A percentile compares a stretch with the other conserved stretches of the same genome.
Conservation (phyloP, 345 rosid genomes). For the Hypericum perforatum region DNA sequence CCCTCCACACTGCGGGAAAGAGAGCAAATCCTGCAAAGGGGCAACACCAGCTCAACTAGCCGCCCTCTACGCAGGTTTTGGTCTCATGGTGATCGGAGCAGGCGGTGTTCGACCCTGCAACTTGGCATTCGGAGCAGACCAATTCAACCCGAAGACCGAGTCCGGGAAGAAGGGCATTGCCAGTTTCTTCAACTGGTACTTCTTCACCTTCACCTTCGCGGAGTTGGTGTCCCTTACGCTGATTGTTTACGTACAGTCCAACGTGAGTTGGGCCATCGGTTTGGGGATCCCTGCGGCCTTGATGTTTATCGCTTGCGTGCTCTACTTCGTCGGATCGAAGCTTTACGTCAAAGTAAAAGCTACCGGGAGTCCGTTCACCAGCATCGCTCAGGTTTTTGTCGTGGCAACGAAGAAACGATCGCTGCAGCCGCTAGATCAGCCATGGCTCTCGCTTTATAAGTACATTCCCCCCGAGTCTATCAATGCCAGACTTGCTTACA, state of each 20-base stretch:
- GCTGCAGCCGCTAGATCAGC: slow-evolving; percentile 19
- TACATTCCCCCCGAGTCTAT: slow-evolving; percentile 28
- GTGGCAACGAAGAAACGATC: slow-evolving; percentile 24
- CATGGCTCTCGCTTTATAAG: slow-evolving; percentile 26
- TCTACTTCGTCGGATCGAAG: slow-evolving; percentile 50
- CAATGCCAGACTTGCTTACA: slow-evolving; percentile 34
- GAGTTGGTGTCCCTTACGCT: slow-evolving; percentile 57
- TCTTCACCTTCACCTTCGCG: slow-evolving; percentile 72
- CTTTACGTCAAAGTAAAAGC: slow-evolving; percentile 67
- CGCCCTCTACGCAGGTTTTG: slow-evolving; percentile 41
- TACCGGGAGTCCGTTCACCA: slow-evolving; percentile 61
- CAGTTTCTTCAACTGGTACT: slow-evolving; percentile 85
- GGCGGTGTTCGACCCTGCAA: slow-evolving; percentile 78
- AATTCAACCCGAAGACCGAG: slow-evolving; percentile 58
- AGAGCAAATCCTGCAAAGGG: slow-evolving; percentile 29
- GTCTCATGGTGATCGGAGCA: slow-evolving; percentile 47
- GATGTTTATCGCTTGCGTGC: slow-evolving; percentile 48
- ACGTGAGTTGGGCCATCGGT: slow-evolving; percentile 73
- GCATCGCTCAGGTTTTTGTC: slow-evolving; percentile 31
- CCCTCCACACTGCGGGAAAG: slow-evolving; percentile 33
- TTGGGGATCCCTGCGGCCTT: slow-evolving; percentile 58
- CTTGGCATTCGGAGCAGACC: slow-evolving; percentile 72
- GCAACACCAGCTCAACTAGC: slow-evolving; percentile 50
- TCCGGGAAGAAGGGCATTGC: slow-evolving; percentile 64
- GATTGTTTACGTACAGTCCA: slow-evolving; percentile 62